A percentile compares a stretch with the other conserved stretches of the same genome.
phyloP scores from a whole-genome alignment of 2,329 filamentous ascomycete genomes.

The Aspergillus ustus region DNA sequence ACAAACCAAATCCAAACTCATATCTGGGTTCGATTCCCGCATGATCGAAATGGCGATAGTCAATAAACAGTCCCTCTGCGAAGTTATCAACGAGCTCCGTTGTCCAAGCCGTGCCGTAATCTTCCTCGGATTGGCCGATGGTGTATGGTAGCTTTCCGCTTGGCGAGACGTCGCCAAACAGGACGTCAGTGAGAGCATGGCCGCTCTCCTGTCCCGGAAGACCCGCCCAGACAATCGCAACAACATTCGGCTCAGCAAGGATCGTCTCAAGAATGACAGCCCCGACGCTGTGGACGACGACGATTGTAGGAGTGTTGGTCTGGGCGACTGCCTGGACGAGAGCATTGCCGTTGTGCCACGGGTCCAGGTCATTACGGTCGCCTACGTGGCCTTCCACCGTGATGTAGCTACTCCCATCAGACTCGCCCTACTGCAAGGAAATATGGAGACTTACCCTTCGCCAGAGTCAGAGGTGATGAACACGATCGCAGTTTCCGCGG shows the following conservation, averaged over 20 bases:
- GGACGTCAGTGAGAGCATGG: conserved; percentile 51
- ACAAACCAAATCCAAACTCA: conserved; percentile 42
- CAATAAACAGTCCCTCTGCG: conserved; percentile 56
- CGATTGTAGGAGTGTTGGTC: conserved; percentile 60
- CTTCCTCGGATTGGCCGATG: conserved; percentile 57
- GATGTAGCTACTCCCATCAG: conserved; percentile 41
- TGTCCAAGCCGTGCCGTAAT: conserved; percentile 47
- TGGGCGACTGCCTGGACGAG: conserved; percentile 14
- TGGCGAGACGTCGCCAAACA: conserved; percentile 50
- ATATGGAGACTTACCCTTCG: conserved; percentile 41
- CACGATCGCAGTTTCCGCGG: conserved; percentile 50
- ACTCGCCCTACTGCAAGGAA: no score
- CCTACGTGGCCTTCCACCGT: conserved; percentile 61
- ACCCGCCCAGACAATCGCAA: conserved; percentile 66
- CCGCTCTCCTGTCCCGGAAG: conserved; percentile 62
- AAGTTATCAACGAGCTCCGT: conserved; percentile 44
- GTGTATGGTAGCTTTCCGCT: conserved; percentile 67
- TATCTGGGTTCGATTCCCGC: conserved; percentile 40
- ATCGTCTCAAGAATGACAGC: conserved; percentile 65
- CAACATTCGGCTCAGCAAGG: conserved; percentile 66
- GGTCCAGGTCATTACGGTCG: conserved; percentile 34
- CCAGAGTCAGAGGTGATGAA: conserved; percentile 55
- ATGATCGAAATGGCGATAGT: conserved; percentile 58
- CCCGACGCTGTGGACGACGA: conserved; percentile 68
- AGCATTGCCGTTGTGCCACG: conserved; percentile 14